These are phyloP conservation scores for Fraxinus excelsior DNA, from an alignment of 257 asterid species.

Conservation along the genomic window DNA sequence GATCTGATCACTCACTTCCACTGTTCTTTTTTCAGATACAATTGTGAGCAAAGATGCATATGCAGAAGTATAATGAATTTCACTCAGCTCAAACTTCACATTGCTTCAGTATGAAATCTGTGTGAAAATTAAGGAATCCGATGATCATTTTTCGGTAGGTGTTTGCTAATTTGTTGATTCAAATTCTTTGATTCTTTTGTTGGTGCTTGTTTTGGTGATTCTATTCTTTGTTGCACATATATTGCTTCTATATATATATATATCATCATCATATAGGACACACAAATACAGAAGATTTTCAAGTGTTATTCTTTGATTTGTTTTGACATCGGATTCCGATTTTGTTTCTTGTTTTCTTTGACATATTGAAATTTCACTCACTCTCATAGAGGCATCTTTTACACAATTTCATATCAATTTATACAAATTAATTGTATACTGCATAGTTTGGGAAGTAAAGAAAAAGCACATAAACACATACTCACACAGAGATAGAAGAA, in stretches of 20 bases:
- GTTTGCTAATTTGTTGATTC: slow-evolving; percentile 19
- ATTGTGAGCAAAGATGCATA: slow-evolving; percentile 41
- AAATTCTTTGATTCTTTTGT: slow-evolving; percentile 69
- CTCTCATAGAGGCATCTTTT: slow-evolving; percentile 39
- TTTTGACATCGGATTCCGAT: slow-evolving; percentile 93
- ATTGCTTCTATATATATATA: slow-evolving; percentile 16
- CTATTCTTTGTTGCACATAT: slow-evolving; percentile 77
- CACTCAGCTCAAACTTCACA: slow-evolving; percentile 34
- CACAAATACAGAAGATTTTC: slow-evolving; percentile 31
- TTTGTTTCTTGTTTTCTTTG: slow-evolving; percentile 39
- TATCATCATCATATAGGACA: slow-evolving; percentile 60
- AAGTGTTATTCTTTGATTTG: slow-evolving; percentile 29
- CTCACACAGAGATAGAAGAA: slow-evolving; percentile 21
- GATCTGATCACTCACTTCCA: slow-evolving; percentile 29
- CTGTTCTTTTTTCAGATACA: slow-evolving; percentile 41
- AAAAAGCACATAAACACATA: slow-evolving; percentile 24
- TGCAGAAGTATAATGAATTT: slow-evolving; percentile 26
- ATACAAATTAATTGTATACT: slow-evolving; percentile 25
- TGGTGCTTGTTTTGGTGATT: slow-evolving; percentile 34
- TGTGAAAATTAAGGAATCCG: slow-evolving; percentile 83
- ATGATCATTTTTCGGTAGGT: slow-evolving; percentile 70
- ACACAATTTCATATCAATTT: not conserved
- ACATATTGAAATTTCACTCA: slow-evolving; percentile 53
- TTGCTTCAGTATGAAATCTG: slow-evolving; percentile 41
- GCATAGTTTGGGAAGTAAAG: slow-evolving; percentile 29